A percentile compares a stretch with the other conserved stretches of the same genome.
Evolutionary conservation across 768 basidiomycete species (phyloP).

Genomic region (Amanita fuliginea): DNA sequence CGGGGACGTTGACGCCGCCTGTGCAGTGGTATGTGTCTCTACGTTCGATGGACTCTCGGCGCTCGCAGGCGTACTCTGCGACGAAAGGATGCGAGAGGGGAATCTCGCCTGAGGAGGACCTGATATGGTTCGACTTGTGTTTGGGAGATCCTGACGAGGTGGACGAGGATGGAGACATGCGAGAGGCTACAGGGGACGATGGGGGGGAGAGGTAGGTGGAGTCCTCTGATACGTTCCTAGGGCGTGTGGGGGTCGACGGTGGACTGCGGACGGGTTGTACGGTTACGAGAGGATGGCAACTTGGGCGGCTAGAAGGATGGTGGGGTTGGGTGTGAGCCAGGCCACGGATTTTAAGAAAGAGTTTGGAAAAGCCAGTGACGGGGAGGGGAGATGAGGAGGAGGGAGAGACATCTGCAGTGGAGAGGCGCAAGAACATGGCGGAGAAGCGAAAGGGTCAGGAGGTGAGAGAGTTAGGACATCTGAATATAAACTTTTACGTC

Average conservation of each 20-base stretch:
- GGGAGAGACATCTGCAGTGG: conserved; percentile 7
- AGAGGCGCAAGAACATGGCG: conserved; percentile 8
- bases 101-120: conserved; percentile 23
- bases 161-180: not conserved
- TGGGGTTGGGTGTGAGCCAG: conserved; percentile 14
- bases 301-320: not conserved
- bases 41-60: conserved; percentile 18
- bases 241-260: not conserved
- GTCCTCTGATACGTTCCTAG: not conserved
- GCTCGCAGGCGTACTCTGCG: conserved; percentile 15
- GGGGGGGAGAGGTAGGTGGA: not conserved
- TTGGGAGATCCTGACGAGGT: not conserved
- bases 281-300: not conserved
- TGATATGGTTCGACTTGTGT: conserved; percentile 19
- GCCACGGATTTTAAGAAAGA: conserved; percentile 45
- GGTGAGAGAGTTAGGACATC: not conserved
- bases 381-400: conserved; percentile 2
- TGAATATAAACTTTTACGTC: too few relatives aligned
- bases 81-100: conserved; percentile 29
- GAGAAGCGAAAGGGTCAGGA: too few relatives aligned
- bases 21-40: conserved; percentile 43
- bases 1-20: conserved; percentile 50
- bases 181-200: not conserved
- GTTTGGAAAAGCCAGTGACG: conserved; percentile 35
- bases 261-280: not conserved